Evolutionary conservation across 2,329 filamentous ascomycete species (phyloP).

Genomic region (Trichoderma hamatum): DNA sequence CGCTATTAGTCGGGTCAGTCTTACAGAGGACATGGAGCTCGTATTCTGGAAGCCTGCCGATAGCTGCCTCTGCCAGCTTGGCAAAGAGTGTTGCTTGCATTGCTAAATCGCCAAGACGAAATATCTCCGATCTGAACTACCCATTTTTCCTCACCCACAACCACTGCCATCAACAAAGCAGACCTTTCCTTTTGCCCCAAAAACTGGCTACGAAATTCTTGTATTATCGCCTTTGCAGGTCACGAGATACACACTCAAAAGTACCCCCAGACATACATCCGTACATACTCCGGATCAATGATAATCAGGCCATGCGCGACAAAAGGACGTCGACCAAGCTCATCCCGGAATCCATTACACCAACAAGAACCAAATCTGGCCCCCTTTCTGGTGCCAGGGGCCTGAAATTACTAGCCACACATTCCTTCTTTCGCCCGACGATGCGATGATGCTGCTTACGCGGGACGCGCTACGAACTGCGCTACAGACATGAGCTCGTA

Average conservation of each 20-base stretch:
- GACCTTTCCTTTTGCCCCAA: neutral
- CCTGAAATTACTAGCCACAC: neutral
- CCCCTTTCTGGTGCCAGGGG: neutral
- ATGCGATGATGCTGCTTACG: neutral
- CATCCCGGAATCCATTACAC: neutral
- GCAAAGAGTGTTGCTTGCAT: too few species aligned
- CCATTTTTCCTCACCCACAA: neutral
- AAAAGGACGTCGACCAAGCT: neutral
- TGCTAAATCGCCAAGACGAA: conserved; percentile 3
- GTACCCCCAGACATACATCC: neutral
- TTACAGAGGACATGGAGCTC: neutral
- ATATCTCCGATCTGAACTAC: neutral
- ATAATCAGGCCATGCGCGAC: neutral
- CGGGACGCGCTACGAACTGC: neutral
- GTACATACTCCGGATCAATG: neutral
- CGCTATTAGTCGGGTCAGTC: too few species aligned
- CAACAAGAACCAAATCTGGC: neutral
- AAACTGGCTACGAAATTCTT: neutral
- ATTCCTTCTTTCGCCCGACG: neutral
- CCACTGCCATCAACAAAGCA: too few species aligned
- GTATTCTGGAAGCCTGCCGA: neutral
- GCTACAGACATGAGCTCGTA: neutral
- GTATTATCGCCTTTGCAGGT: neutral
- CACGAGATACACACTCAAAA: neutral
- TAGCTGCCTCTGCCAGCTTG: neutral